Base-by-base conservation (phyloP, 495 filamentous ascomycete genomes). In the Gamarada debralockiae region DNA sequence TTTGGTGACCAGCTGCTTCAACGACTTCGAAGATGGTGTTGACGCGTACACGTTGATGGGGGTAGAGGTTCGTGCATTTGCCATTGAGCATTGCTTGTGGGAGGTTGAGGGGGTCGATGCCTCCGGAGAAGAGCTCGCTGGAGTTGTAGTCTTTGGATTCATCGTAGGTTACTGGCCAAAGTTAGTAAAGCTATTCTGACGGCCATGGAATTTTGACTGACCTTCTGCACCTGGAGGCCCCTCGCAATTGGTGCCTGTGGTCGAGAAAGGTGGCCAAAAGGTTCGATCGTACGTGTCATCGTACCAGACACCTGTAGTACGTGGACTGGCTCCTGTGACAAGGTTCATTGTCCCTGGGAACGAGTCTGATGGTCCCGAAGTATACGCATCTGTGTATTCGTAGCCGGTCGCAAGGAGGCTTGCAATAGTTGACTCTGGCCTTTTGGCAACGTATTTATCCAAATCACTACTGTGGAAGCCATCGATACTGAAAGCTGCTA, bases 21-120 rank as follows among this genome's bases (percentile, higher is more conserved):
- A 65, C 61, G 13, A 71, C 47, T 48, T 71, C 69, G 27, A 61
- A 71, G 39, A 67, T 49, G 9, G 68, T 71, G 50, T 71, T 71
- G 52, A 70, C 66, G 14, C 68, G 64, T 36, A 70, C 24, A 21
- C 60, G 65, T 34, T 57, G 52, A 46, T 71, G 69, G 17, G 69
- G 66, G 53, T 69, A 70, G 23, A 65, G 46, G 4, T 43, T 33
- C 17, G 37, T 36, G 48, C 65, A 69, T 22, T 56, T 41, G 7
- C 66, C 66, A 20, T 58, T 47, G 7, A 65, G 50, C 20, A 66
- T 46, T 10, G 57, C 33, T 52, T 65, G 51, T 24, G 65, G 63
- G 22, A 69, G 65, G 36, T 67, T 60, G 17, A 39, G 42, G n/a
- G 66, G 66, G 53, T 67, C 46, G 27, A 69, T 67, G 7, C 65